These are phyloP conservation scores for Antrodiella citrinella DNA, from an alignment of 768 basidiomycete species.

Conservation along the genomic window DNA sequence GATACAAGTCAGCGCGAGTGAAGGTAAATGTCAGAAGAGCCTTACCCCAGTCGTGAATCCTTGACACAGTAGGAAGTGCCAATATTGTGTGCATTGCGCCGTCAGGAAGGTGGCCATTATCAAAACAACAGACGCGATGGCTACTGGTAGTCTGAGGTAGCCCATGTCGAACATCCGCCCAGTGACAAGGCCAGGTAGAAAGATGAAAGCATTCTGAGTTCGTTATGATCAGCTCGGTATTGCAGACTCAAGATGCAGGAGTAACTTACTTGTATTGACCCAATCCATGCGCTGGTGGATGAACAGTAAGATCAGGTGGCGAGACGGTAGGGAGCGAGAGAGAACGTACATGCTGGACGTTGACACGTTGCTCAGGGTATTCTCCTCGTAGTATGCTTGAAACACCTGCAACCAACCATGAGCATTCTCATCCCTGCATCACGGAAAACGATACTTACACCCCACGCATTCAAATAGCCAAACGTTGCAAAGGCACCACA, in stretches of 20 bases:
- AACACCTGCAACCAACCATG: constrained; percentile 53
- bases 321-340: background rate
- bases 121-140: constrained; percentile 40
- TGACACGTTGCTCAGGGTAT: constrained; percentile 36
- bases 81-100: constrained; percentile 64
- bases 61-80: constrained; percentile 75
- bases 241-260: background rate
- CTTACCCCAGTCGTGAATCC: constrained; percentile 60
- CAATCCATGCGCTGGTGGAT: constrained; percentile 45
- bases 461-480: constrained; percentile 71
- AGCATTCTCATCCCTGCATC: too few species aligned
- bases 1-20: background rate
- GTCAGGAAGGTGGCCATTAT: constrained; percentile 54
- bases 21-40: constrained; percentile 1
- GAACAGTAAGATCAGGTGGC: background rate
- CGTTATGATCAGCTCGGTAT: background rate
- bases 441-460: too few species aligned
- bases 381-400: constrained; percentile 62
- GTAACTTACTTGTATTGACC: constrained; percentile 53
- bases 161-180: constrained; percentile 74
- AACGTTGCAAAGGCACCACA: constrained; percentile 44
- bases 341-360: constrained; percentile 54
- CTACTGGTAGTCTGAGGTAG: constrained; percentile 45
- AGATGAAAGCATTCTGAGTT: constrained; percentile 53
- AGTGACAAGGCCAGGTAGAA: constrained; percentile 51